Percentiles rank a stretch among this genome's conserved stretches.
These are phyloP conservation scores for Aspergillus neoniger DNA, from an alignment of 2,329 filamentous ascomycete species.

Conservation along the genomic window DNA sequence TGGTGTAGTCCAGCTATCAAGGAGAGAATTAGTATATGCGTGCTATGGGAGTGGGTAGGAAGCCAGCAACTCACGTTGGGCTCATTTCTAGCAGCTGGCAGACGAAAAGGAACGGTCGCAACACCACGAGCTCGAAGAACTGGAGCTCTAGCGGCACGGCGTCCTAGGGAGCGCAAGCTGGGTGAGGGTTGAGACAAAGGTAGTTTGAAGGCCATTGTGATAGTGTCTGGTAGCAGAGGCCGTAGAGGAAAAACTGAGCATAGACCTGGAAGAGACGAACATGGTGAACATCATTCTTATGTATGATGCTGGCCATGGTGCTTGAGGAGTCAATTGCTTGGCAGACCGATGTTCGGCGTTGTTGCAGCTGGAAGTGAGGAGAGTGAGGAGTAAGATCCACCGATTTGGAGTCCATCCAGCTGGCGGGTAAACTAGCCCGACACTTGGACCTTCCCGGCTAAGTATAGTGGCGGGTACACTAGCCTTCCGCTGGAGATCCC, in stretches of 20 bases:
- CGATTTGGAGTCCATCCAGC: not conserved
- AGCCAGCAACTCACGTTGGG: slow-evolving; percentile 34
- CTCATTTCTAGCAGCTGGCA: slow-evolving; percentile 37
- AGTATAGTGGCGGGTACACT: not conserved
- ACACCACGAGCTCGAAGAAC: slow-evolving; percentile 23
- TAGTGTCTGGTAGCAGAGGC: not conserved
- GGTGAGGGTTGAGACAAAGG: slow-evolving; percentile 2
- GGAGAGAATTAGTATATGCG: not conserved
- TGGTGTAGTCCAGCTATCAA: slow-evolving; percentile 28
- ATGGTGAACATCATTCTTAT: not conserved
- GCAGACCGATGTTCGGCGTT: not conserved
- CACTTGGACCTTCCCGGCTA: too few species aligned
- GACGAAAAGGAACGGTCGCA: slow-evolving; percentile 33
- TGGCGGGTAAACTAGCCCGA: not conserved
- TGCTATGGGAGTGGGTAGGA: not conserved
- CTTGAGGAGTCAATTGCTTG: not conserved
- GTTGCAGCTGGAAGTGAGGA: not conserved
- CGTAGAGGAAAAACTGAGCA: not conserved
- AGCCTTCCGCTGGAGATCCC: not conserved
- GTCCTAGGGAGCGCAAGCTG: slow-evolving; percentile 12
- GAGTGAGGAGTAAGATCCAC: not conserved
- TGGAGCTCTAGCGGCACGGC: slow-evolving; percentile 7
- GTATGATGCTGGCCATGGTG: not conserved
- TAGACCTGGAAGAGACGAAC: not conserved
- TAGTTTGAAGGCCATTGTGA: slow-evolving; percentile 8